Percentiles rank a stretch among this genome's conserved stretches.
Conservation (phyloP, 805 yeast species). For the Candida chauliodis region DNA sequence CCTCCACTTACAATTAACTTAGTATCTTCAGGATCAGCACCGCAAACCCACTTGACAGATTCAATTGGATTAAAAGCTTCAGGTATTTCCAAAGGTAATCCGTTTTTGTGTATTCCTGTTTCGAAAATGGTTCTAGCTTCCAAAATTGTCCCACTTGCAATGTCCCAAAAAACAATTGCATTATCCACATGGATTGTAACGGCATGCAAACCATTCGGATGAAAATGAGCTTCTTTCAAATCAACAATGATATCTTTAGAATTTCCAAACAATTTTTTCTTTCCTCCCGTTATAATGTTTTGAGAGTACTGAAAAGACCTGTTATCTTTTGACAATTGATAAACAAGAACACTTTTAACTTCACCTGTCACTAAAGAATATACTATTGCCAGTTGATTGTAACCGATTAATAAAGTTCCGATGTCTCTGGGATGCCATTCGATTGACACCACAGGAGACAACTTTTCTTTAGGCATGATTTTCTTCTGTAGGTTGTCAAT, state of each 20-base stretch:
- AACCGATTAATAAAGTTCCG: conserved; percentile 72
- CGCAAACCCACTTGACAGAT: conserved; percentile 74
- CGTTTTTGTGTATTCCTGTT: conserved; percentile 57
- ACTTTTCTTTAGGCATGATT: conserved; percentile 51
- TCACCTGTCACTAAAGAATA: conserved; percentile 64
- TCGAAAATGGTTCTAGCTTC: conserved; percentile 74
- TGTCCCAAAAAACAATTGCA: conserved; percentile 90
- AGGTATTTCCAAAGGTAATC: conserved; percentile 20
- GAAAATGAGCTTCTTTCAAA: conserved; percentile 62
- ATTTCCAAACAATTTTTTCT: conserved; percentile 37
- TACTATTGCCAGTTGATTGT: conserved; percentile 62
- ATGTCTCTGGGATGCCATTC: conserved; percentile 89
- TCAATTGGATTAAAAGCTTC: conserved; percentile 40
- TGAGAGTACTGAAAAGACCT: conserved; percentile 49
- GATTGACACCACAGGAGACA: conserved; percentile 64
- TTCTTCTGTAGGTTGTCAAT: conserved; percentile 68
- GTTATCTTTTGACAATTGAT: conserved; percentile 62
- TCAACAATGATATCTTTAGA: conserved; percentile 32
- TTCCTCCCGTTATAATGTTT: conserved; percentile 33
- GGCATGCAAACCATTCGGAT: conserved; percentile 88
- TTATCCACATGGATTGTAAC: conserved; percentile 80
- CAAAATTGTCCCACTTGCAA: conserved; percentile 66
- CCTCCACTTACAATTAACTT: conserved; percentile 71
- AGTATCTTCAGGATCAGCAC: conserved; percentile 75
- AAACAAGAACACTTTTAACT: conserved; percentile 54